These are phyloP conservation scores for Pseudocercospora ulei DNA, from an alignment of 2,329 filamentous ascomycete species.

Conservation along the genomic window DNA sequence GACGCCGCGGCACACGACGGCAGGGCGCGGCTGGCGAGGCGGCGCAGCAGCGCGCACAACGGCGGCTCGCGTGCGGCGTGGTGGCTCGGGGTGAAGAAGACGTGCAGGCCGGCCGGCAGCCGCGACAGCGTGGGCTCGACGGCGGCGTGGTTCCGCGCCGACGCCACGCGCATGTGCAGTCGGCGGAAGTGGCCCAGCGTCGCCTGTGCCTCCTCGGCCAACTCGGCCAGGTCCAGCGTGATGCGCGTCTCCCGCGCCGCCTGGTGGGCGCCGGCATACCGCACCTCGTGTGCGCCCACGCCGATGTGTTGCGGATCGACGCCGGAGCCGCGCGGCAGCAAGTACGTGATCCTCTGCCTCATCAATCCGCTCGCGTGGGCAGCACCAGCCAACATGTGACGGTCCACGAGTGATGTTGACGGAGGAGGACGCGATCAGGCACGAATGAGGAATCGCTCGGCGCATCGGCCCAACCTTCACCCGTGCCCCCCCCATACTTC, in stretches of 20 bases:
- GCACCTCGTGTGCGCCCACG: conserved; percentile 47
- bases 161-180: conserved; percentile 72
- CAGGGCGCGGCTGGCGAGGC: conserved; percentile 47
- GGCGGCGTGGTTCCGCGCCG: conserved; percentile 48
- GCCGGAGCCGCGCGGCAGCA: conserved; percentile 54
- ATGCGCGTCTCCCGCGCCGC: conserved; percentile 70
- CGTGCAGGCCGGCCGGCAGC: conserved; percentile 69
- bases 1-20: conserved; percentile 46
- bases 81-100: conserved; percentile 58
- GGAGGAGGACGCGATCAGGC: too few relatives aligned
- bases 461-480: too few relatives aligned
- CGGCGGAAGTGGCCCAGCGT: conserved; percentile 57
- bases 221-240: conserved; percentile 62
- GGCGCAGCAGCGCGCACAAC: conserved; percentile 52
- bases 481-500: too few relatives aligned
- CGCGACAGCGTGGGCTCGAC: conserved; percentile 64
- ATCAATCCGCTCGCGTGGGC: too few relatives aligned
- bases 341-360: conserved; percentile 67
- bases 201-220: conserved; percentile 56
- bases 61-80: conserved; percentile 27
- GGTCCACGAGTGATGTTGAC: too few relatives aligned
- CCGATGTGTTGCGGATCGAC: conserved; percentile 56
- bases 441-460: too few relatives aligned
- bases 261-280: conserved; percentile 48
- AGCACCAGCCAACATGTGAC: too few relatives aligned